Evolutionary conservation across 257 asterid genomes (phyloP).

Genomic region (Jaltomata sinuosa): DNA sequence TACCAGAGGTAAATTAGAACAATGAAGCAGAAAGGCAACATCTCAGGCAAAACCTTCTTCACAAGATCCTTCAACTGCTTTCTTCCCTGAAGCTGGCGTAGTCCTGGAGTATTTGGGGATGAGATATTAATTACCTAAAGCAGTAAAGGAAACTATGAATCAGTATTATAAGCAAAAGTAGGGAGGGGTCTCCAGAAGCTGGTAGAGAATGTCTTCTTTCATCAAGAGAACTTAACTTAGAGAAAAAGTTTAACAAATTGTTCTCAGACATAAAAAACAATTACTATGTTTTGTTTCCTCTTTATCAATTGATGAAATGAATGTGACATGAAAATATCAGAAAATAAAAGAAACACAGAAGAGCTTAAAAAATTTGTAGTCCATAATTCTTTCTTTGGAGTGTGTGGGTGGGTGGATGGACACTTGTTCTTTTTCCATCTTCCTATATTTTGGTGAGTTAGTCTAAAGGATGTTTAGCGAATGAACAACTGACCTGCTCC

Average conservation of each 20-base stretch:
- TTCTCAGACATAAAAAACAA: background rate
- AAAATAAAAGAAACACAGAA: background rate
- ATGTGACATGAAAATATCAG: background rate
- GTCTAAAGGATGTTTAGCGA: background rate
- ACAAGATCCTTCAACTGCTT: slow-evolving; percentile 96
- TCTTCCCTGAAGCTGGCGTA: slow-evolving; percentile 97
- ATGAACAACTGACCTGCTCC: background rate
- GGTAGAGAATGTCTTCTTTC: background rate
- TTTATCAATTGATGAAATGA: background rate
- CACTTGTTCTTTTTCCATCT: background rate
- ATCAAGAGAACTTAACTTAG: background rate
- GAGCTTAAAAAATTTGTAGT: background rate
- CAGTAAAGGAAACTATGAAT: background rate
- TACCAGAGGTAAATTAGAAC: background rate
- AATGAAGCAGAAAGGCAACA: background rate
- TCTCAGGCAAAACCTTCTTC: slow-evolving; percentile 55
- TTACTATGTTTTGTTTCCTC: background rate
- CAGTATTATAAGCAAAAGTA: background rate
- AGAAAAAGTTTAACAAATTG: background rate
- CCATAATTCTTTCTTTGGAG: background rate
- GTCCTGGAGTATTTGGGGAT: slow-evolving; percentile 96
- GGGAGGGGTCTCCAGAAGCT: background rate
- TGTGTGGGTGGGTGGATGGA: no score
- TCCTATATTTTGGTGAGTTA: background rate
- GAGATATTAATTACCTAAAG: slow-evolving; percentile 83